These are phyloP conservation scores for Ascocoryne sarcoides DNA, from an alignment of 2,329 filamentous ascomycete genomes.

Conservation along the genomic window DNA sequence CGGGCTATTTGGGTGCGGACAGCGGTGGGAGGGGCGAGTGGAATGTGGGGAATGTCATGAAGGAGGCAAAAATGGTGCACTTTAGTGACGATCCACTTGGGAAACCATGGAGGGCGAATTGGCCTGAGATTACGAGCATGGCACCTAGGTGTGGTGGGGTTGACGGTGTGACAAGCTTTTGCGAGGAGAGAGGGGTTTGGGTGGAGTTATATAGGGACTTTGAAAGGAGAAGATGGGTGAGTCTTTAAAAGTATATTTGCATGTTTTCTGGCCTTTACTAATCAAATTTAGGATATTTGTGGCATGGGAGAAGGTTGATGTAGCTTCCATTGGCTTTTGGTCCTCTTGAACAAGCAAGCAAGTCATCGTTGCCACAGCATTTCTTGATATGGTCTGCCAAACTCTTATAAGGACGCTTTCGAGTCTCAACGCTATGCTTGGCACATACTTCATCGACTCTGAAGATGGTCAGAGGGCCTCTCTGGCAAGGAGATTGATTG, in stretches of 20 bases:
- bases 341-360: no score
- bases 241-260: not conserved
- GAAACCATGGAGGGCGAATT: conserved; percentile 44
- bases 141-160: conserved; percentile 6
- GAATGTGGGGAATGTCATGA: conserved; percentile 41
- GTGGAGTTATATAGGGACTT: not conserved
- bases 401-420: no score
- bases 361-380: no score
- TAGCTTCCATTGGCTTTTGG: no score
- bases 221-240: not conserved
- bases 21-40: conserved; percentile 29
- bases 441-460: no score
- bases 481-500: no score
- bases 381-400: no score
- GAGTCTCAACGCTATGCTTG: no score
- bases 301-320: not conserved
- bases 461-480: no score
- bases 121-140: conserved; percentile 6
- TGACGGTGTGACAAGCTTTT: not conserved
- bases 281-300: not conserved
- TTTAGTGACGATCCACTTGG: conserved; percentile 52
- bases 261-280: not conserved
- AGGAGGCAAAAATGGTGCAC: conserved; percentile 48
- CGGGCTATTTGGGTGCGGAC: conserved; percentile 40
- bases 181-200: not conserved